phyloP scores from a whole-genome alignment of 352 stramenopile species.

The Phytopythium litorale region DNA sequence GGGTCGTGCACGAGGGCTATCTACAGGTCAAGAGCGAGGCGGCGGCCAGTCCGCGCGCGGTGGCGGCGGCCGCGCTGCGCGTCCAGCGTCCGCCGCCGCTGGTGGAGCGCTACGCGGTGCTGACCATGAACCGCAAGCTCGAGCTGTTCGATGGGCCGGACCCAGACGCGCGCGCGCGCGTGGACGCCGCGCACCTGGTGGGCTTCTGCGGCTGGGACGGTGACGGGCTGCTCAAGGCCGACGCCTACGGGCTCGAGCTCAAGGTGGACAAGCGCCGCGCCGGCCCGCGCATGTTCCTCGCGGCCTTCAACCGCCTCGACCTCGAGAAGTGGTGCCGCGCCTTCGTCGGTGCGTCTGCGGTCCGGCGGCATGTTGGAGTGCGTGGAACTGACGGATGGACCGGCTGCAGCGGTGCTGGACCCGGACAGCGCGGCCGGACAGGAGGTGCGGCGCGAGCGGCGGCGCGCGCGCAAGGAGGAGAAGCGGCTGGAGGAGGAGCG shows the following conservation, averaged over 20 bases:
- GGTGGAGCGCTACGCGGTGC: slow-evolving; percentile 63
- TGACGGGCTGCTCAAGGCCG: slow-evolving; percentile 58
- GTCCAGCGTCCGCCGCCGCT: slow-evolving; percentile 14
- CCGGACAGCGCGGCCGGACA: slow-evolving; percentile 49
- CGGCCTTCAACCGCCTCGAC: slow-evolving; percentile 78
- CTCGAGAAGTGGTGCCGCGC: slow-evolving; percentile 79
- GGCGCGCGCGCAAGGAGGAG: slow-evolving; percentile 55
- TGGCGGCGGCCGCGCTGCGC: slow-evolving; percentile 2
- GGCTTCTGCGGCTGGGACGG: slow-evolving; percentile 82
- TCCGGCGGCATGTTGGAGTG: slow-evolving; percentile 1
- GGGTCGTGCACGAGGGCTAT: slow-evolving; percentile 61
- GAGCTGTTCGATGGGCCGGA: slow-evolving; percentile 60
- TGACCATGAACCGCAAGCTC: slow-evolving; percentile 77
- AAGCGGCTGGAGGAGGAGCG: slow-evolving; percentile 49
- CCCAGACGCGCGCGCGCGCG: slow-evolving; percentile 18
- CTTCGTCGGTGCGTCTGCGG: slow-evolving; percentile 36
- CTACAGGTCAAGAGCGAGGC: slow-evolving; percentile 37
- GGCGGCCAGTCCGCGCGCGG: slow-evolving; percentile 3
- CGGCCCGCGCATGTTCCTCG: slow-evolving; percentile 50
- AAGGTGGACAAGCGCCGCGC: slow-evolving; percentile 56
- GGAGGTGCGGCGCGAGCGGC: slow-evolving; percentile 54
- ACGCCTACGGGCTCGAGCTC: slow-evolving; percentile 77
- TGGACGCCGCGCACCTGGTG: slow-evolving; percentile 47
- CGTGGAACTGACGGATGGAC: background rate
- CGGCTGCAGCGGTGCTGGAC: slow-evolving; percentile 57